Base-by-base conservation (phyloP, 2,329 filamentous ascomycete genomes). In the Sporothrix euskadiensis region DNA sequence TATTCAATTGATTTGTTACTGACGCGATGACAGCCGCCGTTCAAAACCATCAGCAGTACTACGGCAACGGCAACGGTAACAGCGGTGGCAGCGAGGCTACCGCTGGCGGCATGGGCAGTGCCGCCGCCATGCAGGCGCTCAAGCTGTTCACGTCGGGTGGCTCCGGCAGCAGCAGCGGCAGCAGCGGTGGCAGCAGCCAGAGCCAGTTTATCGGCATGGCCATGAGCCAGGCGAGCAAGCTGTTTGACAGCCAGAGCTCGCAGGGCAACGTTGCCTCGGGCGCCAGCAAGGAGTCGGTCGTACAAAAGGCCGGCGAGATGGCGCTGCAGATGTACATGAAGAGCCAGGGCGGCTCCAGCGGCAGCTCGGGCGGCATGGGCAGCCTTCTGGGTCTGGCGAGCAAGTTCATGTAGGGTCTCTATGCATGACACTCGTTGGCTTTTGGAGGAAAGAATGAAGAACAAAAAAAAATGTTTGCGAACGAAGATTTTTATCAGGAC, bases 291-390 rank as follows among this genome's bases (percentile, higher is more conserved):
- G 89, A 97, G 82, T 90, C 89, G 66, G 93, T 90, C 69, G 85
- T 98, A 65, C 89, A 92, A 80, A 85, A 90, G 81, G 94, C 94
- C 3, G 94, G 90, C 1, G 91, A 97, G 86, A 91, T 93, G 88
- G 94, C 94, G 2, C 82, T 97, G 78, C 94, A 97, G 88, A 92
- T 97, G 89, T 97, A 94, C 82, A 84, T 97, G 85, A 94, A 97
- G 88, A 89, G 88, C 78, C 87, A 94, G 80, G 87, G 87, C 26
- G 82, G 85, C 76, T 83, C 85, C 14, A 56, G 85, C 75, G 83
- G 85, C n/a, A 82, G 82, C 0, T 86, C 88, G 1, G 78, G 91
- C 74, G 85, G 82, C 32, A 80, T 80, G 44, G 76, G 77, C 19
- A 80, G 85, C 6, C 78, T 88, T 71, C 74, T 85, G 77, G 79